Conservation (phyloP, 192 early-diverging fungal genomes). For the Coemansia sp. region DNA sequence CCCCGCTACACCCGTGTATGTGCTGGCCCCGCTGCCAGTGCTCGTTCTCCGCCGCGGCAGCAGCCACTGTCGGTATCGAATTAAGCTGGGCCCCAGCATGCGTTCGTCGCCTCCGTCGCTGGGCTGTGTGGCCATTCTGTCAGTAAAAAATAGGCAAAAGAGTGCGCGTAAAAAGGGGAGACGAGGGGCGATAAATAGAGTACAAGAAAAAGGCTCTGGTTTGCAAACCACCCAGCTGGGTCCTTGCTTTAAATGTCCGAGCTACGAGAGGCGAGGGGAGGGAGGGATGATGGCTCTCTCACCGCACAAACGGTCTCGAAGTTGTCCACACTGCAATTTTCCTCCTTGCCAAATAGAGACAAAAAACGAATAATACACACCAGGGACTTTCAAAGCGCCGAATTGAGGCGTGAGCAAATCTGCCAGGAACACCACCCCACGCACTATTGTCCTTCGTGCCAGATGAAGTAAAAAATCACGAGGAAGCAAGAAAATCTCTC, state of each 20-base stretch:
- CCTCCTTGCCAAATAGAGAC: neutral
- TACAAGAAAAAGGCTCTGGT: neutral
- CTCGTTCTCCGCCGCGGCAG: constrained; percentile 9
- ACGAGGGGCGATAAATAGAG: neutral
- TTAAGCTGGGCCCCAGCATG: constrained; percentile 6
- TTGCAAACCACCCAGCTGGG: neutral
- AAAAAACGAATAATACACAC: neutral
- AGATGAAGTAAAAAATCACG: neutral
- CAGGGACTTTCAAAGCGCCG: neutral
- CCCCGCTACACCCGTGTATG: neutral
- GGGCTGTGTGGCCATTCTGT: constrained; percentile 12
- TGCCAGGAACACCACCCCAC: neutral
- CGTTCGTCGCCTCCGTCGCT: constrained; percentile 2
- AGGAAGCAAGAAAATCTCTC: neutral
- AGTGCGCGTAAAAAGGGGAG: neutral
- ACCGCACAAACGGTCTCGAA: neutral
- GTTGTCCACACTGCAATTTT: neutral
- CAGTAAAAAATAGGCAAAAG: neutral
- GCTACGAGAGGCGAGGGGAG: neutral
- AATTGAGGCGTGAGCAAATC: neutral
- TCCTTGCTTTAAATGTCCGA: neutral
- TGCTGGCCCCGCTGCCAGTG: neutral
- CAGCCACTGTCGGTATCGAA: constrained; percentile 29
- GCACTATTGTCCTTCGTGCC: neutral
- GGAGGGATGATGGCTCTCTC: neutral